These are phyloP conservation scores for Sarocladium brachiariae DNA, from an alignment of 2,329 filamentous ascomycete genomes.

Conservation along the genomic window DNA sequence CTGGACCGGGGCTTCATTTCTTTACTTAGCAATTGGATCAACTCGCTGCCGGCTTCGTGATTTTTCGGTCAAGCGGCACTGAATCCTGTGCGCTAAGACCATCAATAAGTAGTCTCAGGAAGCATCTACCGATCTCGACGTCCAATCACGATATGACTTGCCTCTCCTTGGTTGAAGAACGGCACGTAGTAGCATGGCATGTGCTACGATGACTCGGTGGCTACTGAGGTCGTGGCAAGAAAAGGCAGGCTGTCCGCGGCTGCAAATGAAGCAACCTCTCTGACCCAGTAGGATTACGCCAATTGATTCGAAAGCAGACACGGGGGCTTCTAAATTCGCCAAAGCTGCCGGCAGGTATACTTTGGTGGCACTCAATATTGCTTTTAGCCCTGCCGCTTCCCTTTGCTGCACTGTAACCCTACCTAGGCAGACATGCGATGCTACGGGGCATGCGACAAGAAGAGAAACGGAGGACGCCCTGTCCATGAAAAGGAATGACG, in stretches of 20 bases:
- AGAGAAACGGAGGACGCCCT: neutral
- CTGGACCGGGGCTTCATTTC: too few relatives aligned
- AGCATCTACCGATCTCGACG: neutral
- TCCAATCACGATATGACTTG: too few relatives aligned
- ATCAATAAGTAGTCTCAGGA: neutral
- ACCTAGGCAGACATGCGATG: neutral
- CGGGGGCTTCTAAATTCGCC: neutral
- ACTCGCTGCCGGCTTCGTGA: too few relatives aligned
- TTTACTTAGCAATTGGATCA: too few relatives aligned
- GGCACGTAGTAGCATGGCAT: neutral
- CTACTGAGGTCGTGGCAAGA: neutral
- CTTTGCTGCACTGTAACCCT: constrained; percentile 1
- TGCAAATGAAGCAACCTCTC: neutral
- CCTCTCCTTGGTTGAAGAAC: too few relatives aligned
- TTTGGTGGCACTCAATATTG: neutral
- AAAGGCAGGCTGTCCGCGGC: neutral
- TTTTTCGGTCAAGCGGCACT: neutral
- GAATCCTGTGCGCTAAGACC: neutral
- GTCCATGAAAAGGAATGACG: neutral
- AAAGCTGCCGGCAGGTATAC: neutral
- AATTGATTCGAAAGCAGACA: neutral
- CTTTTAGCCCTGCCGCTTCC: neutral
- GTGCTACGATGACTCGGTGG: constrained; percentile 3
- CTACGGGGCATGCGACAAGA: neutral
- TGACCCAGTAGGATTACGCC: neutral